These are phyloP conservation scores for Penicillium fuscoglaucum DNA, from an alignment of 2,329 filamentous ascomycete genomes.

Conservation along the genomic window DNA sequence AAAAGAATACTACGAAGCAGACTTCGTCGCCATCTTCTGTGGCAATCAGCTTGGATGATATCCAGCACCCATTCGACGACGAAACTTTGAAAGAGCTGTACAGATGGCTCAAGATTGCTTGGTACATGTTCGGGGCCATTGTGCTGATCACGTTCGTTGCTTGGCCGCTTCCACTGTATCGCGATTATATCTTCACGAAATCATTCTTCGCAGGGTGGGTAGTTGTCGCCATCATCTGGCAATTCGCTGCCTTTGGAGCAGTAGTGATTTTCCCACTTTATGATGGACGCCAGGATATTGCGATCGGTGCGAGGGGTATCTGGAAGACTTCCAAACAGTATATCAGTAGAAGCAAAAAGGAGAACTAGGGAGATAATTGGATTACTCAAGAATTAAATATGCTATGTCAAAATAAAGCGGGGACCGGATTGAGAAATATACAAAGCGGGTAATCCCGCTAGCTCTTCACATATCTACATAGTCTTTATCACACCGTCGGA, in stretches of 20 bases:
- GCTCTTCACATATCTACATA: too few relatives aligned
- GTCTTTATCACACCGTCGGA: too few relatives aligned
- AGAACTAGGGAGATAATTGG: not conserved
- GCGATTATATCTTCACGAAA: slow-evolving; percentile 50
- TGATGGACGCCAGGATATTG: slow-evolving; percentile 48
- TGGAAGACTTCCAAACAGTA: slow-evolving; percentile 12
- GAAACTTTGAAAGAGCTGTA: slow-evolving; percentile 36
- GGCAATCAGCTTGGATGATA: slow-evolving; percentile 38
- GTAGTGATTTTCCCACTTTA: slow-evolving; percentile 52
- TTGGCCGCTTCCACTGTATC: slow-evolving; percentile 54
- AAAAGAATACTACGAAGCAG: not conserved
- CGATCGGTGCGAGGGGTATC: slow-evolving; percentile 29
- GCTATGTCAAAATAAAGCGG: not conserved
- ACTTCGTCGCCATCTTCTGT: not conserved
- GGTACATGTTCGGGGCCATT: slow-evolving; percentile 43
- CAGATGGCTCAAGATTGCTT: slow-evolving; percentile 45
- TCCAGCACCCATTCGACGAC: slow-evolving; percentile 47
- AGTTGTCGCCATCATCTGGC: slow-evolving; percentile 49
- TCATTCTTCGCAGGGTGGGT: slow-evolving; percentile 51
- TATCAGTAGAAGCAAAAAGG: not conserved
- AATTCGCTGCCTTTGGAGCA: slow-evolving; percentile 49
- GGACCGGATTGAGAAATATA: not conserved
- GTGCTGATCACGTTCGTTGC: slow-evolving; percentile 49
- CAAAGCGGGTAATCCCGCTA: too few relatives aligned
- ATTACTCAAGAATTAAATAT: not conserved